Conservation (phyloP, 306 rosid genomes). For the Cajanus cajan region DNA sequence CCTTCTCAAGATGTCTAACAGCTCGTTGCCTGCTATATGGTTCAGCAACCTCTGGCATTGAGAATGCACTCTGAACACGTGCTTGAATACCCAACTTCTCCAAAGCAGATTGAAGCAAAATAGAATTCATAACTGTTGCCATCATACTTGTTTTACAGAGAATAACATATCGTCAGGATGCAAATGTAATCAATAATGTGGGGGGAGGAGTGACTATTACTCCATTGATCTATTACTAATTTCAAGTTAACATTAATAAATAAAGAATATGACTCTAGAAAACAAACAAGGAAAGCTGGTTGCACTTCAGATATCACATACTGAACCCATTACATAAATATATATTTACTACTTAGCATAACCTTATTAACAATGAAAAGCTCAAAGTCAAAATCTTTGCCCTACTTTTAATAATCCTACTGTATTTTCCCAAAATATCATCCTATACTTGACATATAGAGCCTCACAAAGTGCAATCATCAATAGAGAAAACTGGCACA, state of each 20-base stretch:
- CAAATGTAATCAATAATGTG: not conserved
- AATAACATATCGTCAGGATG: not conserved
- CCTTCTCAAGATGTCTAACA: not conserved
- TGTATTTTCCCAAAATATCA: not conserved
- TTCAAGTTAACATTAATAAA: not conserved
- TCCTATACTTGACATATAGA: not conserved
- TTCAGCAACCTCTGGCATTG: not conserved
- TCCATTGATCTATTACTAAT: not conserved
- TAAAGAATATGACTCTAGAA: not conserved
- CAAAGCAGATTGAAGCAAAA: conserved; percentile 9
- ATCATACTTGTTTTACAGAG: not conserved
- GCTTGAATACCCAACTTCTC: conserved; percentile 5
- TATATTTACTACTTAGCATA: no score
- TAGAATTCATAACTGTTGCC: conserved; percentile 6
- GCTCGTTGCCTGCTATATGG: not conserved
- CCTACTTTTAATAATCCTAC: not conserved
- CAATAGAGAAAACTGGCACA: not conserved
- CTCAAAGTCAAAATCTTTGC: not conserved
- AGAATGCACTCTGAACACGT: not conserved
- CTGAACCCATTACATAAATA: not conserved
- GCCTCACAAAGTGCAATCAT: not conserved
- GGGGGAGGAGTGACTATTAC: not conserved
- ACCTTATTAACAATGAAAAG: not conserved
- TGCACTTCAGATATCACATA: not conserved
- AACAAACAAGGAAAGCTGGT: not conserved